Conservation (phyloP, 495 filamentous ascomycete genomes). For the Lindgomyces ingoldianus region DNA sequence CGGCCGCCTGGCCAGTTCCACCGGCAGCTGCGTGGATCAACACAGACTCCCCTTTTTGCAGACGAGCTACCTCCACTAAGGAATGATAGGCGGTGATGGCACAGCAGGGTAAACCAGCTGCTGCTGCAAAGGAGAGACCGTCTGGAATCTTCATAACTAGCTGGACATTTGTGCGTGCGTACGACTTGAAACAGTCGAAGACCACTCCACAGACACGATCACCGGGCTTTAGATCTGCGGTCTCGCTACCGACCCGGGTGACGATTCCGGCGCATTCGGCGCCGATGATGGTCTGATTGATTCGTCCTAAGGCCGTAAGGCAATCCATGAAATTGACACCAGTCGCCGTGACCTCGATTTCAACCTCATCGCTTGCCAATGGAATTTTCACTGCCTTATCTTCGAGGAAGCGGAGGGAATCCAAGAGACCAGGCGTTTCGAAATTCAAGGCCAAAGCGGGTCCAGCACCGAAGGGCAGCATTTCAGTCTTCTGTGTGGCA, state of each 20-base stretch:
- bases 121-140: neutral
- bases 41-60: slow-evolving; percentile 2
- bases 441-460: no score
- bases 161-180: neutral
- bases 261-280: slow-evolving; percentile 10
- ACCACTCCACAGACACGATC: neutral
- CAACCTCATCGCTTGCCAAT: neutral
- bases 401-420: neutral
- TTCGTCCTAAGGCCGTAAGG: slow-evolving; percentile 2
- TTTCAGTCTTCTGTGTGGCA: no score
- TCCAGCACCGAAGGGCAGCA: no score
- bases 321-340: slow-evolving; percentile 17
- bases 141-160: neutral
- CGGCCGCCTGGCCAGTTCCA: neutral
- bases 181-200: neutral
- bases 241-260: neutral
- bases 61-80: neutral
- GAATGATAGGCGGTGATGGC: neutral
- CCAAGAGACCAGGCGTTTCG: neutral
- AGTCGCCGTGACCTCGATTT: slow-evolving; percentile 19
- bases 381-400: neutral
- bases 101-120: neutral
- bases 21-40: slow-evolving; percentile 13
- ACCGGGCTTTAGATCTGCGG: neutral
- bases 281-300: neutral